phyloP scores from a whole-genome alignment of 2,329 filamentous ascomycete genomes.

The Pseudohalonectria lignicola region DNA sequence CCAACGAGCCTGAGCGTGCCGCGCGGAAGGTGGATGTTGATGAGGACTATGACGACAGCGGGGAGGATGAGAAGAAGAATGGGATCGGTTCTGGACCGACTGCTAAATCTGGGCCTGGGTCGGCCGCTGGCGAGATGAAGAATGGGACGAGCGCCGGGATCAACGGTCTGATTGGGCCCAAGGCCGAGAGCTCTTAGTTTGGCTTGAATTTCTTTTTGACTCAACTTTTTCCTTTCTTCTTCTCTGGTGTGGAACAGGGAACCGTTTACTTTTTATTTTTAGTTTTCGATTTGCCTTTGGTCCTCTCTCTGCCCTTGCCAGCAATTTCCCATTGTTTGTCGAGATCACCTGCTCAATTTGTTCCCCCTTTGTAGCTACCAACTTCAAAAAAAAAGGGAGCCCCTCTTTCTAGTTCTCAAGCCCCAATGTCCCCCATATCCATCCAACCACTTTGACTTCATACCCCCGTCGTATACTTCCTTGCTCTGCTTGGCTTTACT shows the following conservation, averaged over 20 bases:
- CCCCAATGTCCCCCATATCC: no score
- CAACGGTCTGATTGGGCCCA: slow-evolving; percentile 34
- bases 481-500: no score
- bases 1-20: slow-evolving; percentile 68
- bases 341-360: no score
- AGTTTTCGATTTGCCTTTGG: neutral
- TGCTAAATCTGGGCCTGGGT: slow-evolving; percentile 26
- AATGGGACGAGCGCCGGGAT: slow-evolving; percentile 34
- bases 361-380: no score
- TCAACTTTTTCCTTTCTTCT: no score
- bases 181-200: slow-evolving; percentile 27
- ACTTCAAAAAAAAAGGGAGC: no score
- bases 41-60: slow-evolving; percentile 93
- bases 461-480: no score
- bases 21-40: slow-evolving; percentile 95
- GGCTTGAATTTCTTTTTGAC: neutral
- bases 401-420: no score
- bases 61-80: slow-evolving; percentile 68
- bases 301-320: neutral
- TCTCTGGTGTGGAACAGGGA: no score
- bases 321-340: neutral
- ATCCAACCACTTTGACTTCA: no score
- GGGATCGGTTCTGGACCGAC: slow-evolving; percentile 30
- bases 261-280: neutral
- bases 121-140: slow-evolving; percentile 40